Conservation (phyloP, 2,329 filamentous ascomycete genomes). For the Aspergillus hortae region DNA sequence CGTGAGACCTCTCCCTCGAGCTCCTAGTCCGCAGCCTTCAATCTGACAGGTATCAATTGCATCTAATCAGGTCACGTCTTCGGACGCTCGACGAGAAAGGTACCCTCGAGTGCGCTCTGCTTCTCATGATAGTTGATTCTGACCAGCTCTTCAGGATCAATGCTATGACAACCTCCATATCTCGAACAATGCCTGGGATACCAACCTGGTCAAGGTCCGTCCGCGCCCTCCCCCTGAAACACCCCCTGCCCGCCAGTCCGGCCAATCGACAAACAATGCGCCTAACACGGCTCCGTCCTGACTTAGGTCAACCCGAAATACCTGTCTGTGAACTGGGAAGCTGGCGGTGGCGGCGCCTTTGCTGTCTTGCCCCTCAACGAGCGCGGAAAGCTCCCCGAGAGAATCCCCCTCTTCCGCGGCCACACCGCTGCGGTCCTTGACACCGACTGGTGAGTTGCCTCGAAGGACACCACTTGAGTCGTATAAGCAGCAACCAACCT, state of each 20-base stretch:
- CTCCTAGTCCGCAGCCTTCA: slow-evolving; percentile 14
- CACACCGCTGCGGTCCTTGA: slow-evolving; percentile 95
- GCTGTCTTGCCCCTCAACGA: slow-evolving; percentile 90
- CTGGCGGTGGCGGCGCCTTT: slow-evolving; percentile 92
- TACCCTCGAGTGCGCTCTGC: slow-evolving; percentile 25
- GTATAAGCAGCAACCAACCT: slow-evolving; percentile 8
- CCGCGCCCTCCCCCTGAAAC: slow-evolving; percentile 14
- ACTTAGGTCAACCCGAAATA: slow-evolving; percentile 87
- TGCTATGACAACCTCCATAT: slow-evolving; percentile 98
- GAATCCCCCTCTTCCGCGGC: slow-evolving; percentile 90
- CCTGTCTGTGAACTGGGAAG: slow-evolving; percentile 97
- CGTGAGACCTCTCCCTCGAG: slow-evolving; percentile 46
- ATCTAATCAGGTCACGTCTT: slow-evolving; percentile 81
- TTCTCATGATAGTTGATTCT: background rate
- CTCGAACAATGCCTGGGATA: slow-evolving; percentile 98
- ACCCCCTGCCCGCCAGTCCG: background rate
- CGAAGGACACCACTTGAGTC: slow-evolving; percentile 5
- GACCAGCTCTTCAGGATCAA: slow-evolving; percentile 61
- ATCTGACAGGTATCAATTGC: slow-evolving; percentile 26
- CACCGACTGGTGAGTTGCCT: slow-evolving; percentile 76
- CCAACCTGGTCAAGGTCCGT: slow-evolving; percentile 91
- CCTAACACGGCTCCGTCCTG: slow-evolving; percentile 10
- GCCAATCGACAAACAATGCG: slow-evolving; percentile 10
- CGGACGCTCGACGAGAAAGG: slow-evolving; percentile 88
- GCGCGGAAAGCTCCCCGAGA: slow-evolving; percentile 84